Conservation (phyloP, 2,329 filamentous ascomycete genomes). For the Diaporthe eres region DNA sequence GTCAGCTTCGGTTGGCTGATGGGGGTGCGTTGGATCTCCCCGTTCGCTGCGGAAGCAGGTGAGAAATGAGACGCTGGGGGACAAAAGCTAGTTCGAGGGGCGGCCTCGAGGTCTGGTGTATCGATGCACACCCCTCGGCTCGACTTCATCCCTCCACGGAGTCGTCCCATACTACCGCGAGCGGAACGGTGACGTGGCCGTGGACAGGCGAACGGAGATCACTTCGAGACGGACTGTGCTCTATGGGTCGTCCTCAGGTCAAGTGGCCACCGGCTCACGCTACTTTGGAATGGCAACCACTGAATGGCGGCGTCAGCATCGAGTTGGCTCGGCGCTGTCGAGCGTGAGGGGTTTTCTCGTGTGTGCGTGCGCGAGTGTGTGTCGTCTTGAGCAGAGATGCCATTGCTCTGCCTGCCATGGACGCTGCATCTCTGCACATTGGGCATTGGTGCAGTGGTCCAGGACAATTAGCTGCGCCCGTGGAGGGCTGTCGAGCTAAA, state of each 20-base stretch:
- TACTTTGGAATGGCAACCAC: neutral
- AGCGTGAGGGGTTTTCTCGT: neutral
- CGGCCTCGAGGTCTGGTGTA: neutral
- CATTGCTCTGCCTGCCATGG: neutral
- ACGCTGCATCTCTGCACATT: neutral
- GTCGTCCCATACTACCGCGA: neutral
- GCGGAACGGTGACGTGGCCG: conserved; percentile 17
- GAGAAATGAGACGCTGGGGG: conserved; percentile 27
- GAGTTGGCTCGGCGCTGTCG: neutral
- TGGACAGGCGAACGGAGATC: neutral
- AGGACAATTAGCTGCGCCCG: neutral
- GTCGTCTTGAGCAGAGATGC: neutral
- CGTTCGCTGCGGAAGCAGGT: conserved; percentile 13
- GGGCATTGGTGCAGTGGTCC: neutral
- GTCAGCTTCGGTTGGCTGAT: neutral
- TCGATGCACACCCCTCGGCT: conserved; percentile 13
- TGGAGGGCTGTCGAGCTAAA: neutral
- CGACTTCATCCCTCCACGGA: neutral
- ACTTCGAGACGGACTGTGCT: neutral
- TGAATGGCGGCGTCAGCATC: neutral
- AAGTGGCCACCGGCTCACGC: conserved; percentile 20
- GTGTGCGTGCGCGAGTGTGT: neutral
- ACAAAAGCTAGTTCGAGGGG: conserved; percentile 14
- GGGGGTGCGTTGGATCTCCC: neutral
- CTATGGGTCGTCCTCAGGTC: neutral